Conservation (phyloP, 352 stramenopile genomes). For the Globisporangium cystogenes region DNA sequence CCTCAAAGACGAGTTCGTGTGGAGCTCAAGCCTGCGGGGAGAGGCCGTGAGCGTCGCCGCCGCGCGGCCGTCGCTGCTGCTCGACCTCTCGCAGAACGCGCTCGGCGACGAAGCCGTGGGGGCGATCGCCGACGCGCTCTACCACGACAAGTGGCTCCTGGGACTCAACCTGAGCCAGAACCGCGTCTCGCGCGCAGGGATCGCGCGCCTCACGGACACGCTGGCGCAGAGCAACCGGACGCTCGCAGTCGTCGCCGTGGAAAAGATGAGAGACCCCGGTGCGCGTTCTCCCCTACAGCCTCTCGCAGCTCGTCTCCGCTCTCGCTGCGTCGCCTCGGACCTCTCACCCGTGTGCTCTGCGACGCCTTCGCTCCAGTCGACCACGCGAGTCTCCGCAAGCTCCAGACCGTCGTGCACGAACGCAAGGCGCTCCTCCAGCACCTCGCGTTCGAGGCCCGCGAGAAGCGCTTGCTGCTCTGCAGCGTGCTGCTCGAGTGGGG, state of each 20-base stretch:
- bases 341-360: background rate
- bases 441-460: constrained; percentile 27
- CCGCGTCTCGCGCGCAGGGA: constrained; percentile 22
- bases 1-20: constrained; percentile 42
- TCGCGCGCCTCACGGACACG: constrained; percentile 24
- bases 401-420: constrained; percentile 18
- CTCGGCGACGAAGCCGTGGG: constrained; percentile 33
- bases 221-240: constrained; percentile 39
- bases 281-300: background rate
- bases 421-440: constrained; percentile 27
- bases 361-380: background rate
- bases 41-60: constrained; percentile 6
- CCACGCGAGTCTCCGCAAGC: constrained; percentile 10
- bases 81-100: constrained; percentile 45
- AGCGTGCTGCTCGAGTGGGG: constrained; percentile 49
- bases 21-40: constrained; percentile 50
- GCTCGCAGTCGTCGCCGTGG: constrained; percentile 32
- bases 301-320: background rate
- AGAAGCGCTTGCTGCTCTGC: constrained; percentile 38
- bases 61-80: constrained; percentile 18
- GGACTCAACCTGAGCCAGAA: constrained; percentile 48
- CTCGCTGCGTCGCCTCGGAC: background rate
- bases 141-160: constrained; percentile 63
- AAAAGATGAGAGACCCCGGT: constrained; percentile 27
- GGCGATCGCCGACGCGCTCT: constrained; percentile 42